Evolutionary conservation across 257 asterid genomes (phyloP).

Genomic region (Pogostemon cablin): DNA sequence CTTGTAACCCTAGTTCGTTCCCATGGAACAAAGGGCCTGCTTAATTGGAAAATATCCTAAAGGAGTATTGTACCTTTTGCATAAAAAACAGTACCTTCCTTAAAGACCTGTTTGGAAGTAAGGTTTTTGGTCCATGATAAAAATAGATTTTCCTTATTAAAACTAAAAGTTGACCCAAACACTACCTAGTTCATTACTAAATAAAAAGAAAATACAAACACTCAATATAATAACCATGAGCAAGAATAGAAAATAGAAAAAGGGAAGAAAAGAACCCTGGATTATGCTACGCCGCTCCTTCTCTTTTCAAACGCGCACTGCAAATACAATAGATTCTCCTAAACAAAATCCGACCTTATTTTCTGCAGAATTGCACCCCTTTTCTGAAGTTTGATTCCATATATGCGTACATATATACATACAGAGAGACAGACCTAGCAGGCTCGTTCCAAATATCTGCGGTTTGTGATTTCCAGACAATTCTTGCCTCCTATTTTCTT

Average conservation of each 20-base stretch:
- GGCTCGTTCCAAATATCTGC: slow-evolving; percentile 11
- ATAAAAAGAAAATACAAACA: not conserved
- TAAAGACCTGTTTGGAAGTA: not conserved
- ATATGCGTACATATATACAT: not conserved
- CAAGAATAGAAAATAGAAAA: slow-evolving; percentile 23
- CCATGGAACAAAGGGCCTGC: not conserved
- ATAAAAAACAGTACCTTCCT: not conserved
- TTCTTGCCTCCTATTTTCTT: slow-evolving; percentile 3
- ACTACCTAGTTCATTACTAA: not conserved
- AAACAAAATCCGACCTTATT: not conserved
- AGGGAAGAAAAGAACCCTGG: slow-evolving; percentile 37
- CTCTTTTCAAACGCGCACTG: slow-evolving; percentile 22
- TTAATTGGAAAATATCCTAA: not conserved
- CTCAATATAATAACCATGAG: not conserved
- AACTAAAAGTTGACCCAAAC: slow-evolving; percentile 10
- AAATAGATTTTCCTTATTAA: not conserved
- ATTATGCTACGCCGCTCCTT: slow-evolving; percentile 42
- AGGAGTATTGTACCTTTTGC: slow-evolving; percentile 13
- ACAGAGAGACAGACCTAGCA: not conserved
- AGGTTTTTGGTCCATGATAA: not conserved
- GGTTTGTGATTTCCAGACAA: slow-evolving; percentile 3
- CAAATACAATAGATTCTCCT: slow-evolving; percentile 20
- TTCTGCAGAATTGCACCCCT: slow-evolving; percentile 6
- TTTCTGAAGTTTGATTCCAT: not conserved
- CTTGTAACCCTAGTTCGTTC: slow-evolving; percentile 32